phyloP scores from a whole-genome alignment of 116 monocot species.

The Papilionanthe hybrid region DNA sequence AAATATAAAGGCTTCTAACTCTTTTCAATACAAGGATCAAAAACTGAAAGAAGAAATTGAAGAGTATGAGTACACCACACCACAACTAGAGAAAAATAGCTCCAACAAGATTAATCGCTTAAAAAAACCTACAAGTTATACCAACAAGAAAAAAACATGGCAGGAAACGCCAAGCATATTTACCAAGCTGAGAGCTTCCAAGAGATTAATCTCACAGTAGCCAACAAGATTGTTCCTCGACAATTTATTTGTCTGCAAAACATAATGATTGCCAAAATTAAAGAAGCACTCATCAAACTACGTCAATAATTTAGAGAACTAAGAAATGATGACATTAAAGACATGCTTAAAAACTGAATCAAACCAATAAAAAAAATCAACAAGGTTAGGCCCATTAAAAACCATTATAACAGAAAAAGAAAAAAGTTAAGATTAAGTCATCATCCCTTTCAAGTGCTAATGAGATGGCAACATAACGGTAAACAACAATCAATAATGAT shows the following conservation, averaged over 20 bases:
- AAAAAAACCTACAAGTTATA: not conserved
- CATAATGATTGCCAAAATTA: not conserved
- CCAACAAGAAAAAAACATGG: not conserved
- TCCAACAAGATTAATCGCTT: not conserved
- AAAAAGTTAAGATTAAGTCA: not conserved
- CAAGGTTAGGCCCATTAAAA: not conserved
- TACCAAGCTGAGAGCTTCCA: slow-evolving; percentile 65
- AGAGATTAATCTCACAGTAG: slow-evolving; percentile 85
- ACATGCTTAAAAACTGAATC: not conserved
- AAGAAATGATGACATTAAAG: not conserved
- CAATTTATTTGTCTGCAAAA: slow-evolving; percentile 83
- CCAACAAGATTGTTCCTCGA: slow-evolving; percentile 86
- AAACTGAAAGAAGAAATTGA: not conserved
- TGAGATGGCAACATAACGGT: too few relatives aligned
- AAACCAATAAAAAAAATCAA: not conserved
- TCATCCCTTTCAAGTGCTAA: too few relatives aligned
- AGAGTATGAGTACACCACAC: not conserved
- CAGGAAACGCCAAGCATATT: not conserved
- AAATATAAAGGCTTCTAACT: not conserved
- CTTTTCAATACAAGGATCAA: not conserved
- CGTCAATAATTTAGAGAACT: not conserved
- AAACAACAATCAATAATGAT: not conserved
- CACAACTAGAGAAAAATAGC: not conserved
- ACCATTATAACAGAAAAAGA: not conserved
- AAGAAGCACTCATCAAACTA: not conserved